These are phyloP conservation scores for Populus hybrid DNA, from an alignment of 441 rosid genomes.

Conservation along the genomic window DNA sequence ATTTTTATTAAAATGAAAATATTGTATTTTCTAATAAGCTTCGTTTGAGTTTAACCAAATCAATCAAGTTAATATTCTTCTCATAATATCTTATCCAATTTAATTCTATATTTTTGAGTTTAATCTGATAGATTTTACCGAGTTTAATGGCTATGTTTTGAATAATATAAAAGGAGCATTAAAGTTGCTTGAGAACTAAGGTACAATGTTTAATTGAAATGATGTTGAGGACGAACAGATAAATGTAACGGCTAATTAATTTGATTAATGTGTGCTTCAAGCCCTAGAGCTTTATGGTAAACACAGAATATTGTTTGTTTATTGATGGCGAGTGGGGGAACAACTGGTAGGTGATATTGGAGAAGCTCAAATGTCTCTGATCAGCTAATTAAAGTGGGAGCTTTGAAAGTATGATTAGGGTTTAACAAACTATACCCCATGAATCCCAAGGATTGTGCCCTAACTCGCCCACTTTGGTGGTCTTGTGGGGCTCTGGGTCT, in stretches of 20 bases:
- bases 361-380: conserved; percentile 24
- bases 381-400: conserved; percentile 7
- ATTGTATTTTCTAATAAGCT: too few relatives aligned
- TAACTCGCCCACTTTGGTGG: neutral
- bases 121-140: too few relatives aligned
- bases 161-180: too few relatives aligned
- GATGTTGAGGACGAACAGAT: neutral
- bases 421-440: neutral
- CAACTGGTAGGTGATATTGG: conserved; percentile 21
- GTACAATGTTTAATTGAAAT: too few relatives aligned
- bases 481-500: neutral
- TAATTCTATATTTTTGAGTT: too few relatives aligned
- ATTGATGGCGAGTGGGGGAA: conserved; percentile 12
- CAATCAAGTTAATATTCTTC: too few relatives aligned
- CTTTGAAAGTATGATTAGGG: conserved; percentile 12
- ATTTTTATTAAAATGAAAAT: too few relatives aligned
- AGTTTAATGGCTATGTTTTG: too few relatives aligned
- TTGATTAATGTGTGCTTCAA: neutral
- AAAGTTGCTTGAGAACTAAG: too few relatives aligned
- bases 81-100: too few relatives aligned
- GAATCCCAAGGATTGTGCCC: conserved; percentile 6
- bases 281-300: neutral
- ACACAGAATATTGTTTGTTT: neutral
- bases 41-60: too few relatives aligned
- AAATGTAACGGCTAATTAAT: neutral